Base-by-base conservation (phyloP, 805 yeast species). In the Pichia manshurica region DNA sequence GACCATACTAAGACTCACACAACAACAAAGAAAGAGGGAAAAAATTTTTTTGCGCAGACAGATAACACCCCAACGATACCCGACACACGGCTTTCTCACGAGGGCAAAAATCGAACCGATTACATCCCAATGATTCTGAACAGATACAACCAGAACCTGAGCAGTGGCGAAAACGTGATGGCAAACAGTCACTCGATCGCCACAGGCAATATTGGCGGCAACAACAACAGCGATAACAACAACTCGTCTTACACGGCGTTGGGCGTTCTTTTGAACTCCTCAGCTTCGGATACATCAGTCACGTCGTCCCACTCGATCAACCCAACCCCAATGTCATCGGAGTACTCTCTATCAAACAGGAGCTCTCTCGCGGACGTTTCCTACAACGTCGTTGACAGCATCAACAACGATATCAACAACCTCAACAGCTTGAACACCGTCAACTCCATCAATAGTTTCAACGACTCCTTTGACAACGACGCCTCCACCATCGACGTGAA, bases 281-380 rank as follows among this genome's bases (percentile, higher is more conserved):
- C 46, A 2, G 41, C 44, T 4, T 50, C 50, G 10, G 53, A 50
- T 9, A 22, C 46, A 3, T 42, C 47, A 13, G 29, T 42, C 5
- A 17, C 16, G 13, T 35, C 29, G 3, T 22, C 41, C 9, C 23
- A 33, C 17, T 42, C 46, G 10, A 37, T 40, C 13, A 50, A 48
- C 37, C 52, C 51, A n/a, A 50, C 53, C 17, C 47, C 48, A 7
- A 37, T 47, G 23, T 39, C 47, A 2, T 42, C 49, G 12, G 51
- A 45, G 10, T 47, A 50, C 15, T 44, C 54, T n/a, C 32, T 39
- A 17, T 46, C 56, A 13, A 52, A 47, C 15, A 46, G 56, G 9
- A 51, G 50, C 20, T 48, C 53, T 4, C n/a, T 53, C 6, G 20
- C 47, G 8, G 39, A 44, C 21, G 42, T 28, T 7, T 13, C 25